phyloP scores from a whole-genome alignment of 257 asterid genomes.

The Solanum habrochaites region DNA sequence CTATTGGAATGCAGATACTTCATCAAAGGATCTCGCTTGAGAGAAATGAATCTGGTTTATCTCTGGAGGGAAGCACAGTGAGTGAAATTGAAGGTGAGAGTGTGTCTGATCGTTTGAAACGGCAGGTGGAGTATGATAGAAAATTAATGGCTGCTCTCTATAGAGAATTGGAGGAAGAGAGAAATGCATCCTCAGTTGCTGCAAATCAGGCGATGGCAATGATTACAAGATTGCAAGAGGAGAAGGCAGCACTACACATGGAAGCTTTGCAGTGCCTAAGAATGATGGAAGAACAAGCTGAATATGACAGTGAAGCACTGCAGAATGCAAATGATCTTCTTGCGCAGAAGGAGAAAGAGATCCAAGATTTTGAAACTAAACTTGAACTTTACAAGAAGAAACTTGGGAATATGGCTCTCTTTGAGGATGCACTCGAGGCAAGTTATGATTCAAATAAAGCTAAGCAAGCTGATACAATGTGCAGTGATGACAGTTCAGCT shows the following conservation, averaged over 20 bases:
- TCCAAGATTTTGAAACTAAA: conserved; percentile 34
- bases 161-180: conserved; percentile 80
- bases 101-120: conserved; percentile 43
- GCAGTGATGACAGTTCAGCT: not conserved
- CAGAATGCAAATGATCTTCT: conserved; percentile 47
- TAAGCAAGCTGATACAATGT: not conserved
- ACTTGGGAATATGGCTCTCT: conserved; percentile 15
- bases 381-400: conserved; percentile 36
- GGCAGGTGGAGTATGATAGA: conserved; percentile 79
- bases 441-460: conserved; percentile 10
- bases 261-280: conserved; percentile 76
- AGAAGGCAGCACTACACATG: conserved; percentile 72
- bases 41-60: conserved; percentile 69
- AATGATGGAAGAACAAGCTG: conserved; percentile 88
- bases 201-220: conserved; percentile 90
- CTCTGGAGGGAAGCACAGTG: conserved; percentile 58
- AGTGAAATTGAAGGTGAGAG: conserved; percentile 84
- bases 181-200: conserved; percentile 82
- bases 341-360: conserved; percentile 47
- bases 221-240: conserved; percentile 87
- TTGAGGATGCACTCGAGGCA: conserved; percentile 6
- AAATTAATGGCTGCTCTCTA: conserved; percentile 43
- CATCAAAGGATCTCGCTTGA: conserved; percentile 71
- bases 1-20: conserved; percentile 39
- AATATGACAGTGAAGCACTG: conserved; percentile 65